These are phyloP conservation scores for Cynanchum wilfordii DNA, from an alignment of 257 asterid species.

Conservation along the genomic window DNA sequence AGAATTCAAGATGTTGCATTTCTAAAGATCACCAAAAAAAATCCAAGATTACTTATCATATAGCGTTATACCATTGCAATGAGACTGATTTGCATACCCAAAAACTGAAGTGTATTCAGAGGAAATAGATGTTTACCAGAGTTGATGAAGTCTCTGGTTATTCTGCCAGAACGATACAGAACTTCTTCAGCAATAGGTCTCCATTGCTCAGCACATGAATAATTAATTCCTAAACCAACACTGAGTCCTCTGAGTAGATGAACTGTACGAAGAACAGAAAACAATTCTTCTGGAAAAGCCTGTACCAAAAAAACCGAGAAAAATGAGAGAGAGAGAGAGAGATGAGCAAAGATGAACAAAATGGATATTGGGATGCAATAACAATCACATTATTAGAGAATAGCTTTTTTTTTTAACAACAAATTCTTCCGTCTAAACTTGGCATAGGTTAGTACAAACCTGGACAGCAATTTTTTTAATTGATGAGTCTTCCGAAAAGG, in stretches of 20 bases:
- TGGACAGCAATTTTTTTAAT: constrained; percentile 73
- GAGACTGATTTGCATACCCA: neutral
- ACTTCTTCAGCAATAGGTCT: constrained; percentile 93
- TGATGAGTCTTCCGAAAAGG: constrained; percentile 86
- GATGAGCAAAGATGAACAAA: neutral
- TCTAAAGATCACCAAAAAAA: neutral
- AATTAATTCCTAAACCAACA: constrained; percentile 89
- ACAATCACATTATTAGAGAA: neutral
- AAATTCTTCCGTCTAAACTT: neutral
- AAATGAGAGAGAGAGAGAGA: too few relatives aligned
- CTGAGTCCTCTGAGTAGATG: constrained; percentile 94
- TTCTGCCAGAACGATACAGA: constrained; percentile 65
- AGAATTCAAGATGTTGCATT: neutral
- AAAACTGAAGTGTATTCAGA: neutral
- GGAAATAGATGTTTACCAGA: neutral
- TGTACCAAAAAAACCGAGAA: constrained; percentile 16
- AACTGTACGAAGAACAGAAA: constrained; percentile 93
- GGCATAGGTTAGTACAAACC: constrained; percentile 38
- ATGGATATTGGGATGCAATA: neutral
- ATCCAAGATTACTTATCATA: neutral
- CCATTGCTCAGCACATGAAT: constrained; percentile 96
- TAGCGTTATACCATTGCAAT: neutral
- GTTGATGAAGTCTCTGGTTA: constrained; percentile 29
- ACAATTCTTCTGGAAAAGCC: constrained; percentile 97
- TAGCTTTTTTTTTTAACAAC: neutral